Evolutionary conservation across 306 rosid genomes (phyloP).

Genomic region (Gastrolobium villosum): DNA sequence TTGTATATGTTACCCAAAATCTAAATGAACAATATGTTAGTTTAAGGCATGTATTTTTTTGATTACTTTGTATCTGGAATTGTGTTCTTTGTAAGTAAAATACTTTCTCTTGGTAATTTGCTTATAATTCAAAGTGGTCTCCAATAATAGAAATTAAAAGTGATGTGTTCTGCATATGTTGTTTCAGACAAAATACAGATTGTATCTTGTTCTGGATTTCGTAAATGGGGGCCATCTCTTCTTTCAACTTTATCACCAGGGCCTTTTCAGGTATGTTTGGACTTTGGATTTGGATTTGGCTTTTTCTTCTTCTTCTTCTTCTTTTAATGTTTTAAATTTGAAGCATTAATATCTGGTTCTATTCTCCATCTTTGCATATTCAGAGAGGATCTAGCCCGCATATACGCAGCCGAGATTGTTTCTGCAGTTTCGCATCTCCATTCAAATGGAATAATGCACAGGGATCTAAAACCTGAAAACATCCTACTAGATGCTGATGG

Average conservation of each 20-base stretch:
- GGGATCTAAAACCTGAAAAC: conserved; percentile 98
- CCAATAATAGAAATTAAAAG: not conserved
- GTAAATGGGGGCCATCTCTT: conserved; percentile 98
- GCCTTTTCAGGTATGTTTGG: conserved; percentile 81
- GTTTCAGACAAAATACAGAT: conserved; percentile 87
- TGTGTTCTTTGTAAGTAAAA: conserved; percentile 29
- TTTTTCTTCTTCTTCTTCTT: conserved; percentile 6
- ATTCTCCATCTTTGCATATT: conserved; percentile 26
- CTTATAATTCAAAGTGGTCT: conserved; percentile 8
- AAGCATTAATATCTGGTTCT: conserved; percentile 30
- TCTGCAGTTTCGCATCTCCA: conserved; percentile 96
- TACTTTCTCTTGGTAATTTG: conserved; percentile 10
- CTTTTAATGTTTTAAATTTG: conserved; percentile 25
- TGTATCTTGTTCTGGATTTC: conserved; percentile 95
- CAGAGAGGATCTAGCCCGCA: conserved; percentile 97
- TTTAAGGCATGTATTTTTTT: conserved; percentile 2
- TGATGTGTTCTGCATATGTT: conserved; percentile 29
- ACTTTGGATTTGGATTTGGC: conserved; percentile 27
- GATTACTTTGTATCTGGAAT: not conserved
- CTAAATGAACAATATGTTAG: not conserved
- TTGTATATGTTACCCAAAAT: not conserved
- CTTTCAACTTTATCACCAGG: conserved; percentile 96
- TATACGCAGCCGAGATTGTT: conserved; percentile 94
- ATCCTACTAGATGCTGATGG: conserved; percentile 90
- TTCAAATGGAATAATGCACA: conserved; percentile 92